These are phyloP conservation scores for Penicillium sp. DNA, from an alignment of 2,329 filamentous ascomycete species.

Conservation along the genomic window DNA sequence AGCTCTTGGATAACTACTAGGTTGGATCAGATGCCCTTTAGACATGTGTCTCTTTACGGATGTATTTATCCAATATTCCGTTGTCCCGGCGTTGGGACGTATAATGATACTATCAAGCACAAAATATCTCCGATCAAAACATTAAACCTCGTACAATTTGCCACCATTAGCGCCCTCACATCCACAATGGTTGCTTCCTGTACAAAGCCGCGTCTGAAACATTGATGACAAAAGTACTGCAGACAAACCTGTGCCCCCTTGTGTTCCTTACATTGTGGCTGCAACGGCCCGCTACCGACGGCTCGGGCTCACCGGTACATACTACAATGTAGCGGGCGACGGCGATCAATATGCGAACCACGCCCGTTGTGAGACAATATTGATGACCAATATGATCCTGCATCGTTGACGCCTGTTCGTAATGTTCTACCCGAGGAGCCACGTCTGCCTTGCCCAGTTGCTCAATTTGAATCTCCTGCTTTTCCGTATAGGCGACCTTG, in stretches of 20 bases:
- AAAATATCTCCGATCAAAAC: neutral
- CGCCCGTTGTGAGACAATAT: neutral
- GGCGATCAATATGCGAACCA: neutral
- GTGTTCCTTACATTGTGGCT: neutral
- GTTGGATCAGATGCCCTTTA: constrained; percentile 11
- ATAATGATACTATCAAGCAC: constrained; percentile 9
- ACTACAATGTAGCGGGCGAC: neutral
- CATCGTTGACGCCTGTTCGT: neutral
- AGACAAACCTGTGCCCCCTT: too few species aligned
- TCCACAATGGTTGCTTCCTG: neutral
- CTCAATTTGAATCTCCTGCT: constrained; percentile 6
- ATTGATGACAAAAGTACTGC: neutral
- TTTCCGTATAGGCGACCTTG: constrained; percentile 2
- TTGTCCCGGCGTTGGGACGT: constrained; percentile 9
- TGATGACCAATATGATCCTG: neutral
- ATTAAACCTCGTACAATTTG: neutral
- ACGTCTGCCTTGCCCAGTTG: neutral
- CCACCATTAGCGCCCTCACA: neutral
- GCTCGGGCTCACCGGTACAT: neutral
- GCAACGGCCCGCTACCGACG: neutral
- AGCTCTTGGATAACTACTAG: neutral
- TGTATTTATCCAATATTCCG: constrained; percentile 17
- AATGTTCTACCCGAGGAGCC: neutral
- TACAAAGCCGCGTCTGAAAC: neutral
- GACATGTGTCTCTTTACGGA: constrained; percentile 10